Conservation (phyloP, 2,329 filamentous ascomycete genomes). For the Diplodia scrobiculata region DNA sequence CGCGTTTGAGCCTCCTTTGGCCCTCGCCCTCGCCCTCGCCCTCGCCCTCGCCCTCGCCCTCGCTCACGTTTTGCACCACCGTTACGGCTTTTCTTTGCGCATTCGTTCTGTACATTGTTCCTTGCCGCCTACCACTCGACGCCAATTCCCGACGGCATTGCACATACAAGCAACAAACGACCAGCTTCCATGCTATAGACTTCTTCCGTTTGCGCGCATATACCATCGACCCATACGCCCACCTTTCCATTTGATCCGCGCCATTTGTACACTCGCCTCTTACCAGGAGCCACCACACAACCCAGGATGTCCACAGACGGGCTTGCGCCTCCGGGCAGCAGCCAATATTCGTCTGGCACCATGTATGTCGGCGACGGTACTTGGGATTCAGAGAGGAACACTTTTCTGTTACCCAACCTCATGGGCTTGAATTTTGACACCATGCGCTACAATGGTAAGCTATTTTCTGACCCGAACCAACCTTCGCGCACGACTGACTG, state of each 20-base stretch:
- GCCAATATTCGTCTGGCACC: constrained; percentile 72
- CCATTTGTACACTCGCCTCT: no score
- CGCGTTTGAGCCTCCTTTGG: constrained; percentile 7
- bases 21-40: not conserved
- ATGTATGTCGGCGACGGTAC: constrained; percentile 79
- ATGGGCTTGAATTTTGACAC: constrained; percentile 76
- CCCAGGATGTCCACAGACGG: constrained; percentile 58
- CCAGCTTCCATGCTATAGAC: constrained; percentile 3
- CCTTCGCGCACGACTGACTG: not conserved
- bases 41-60: not conserved
- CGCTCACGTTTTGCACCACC: constrained; percentile 14
- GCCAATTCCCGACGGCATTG: constrained; percentile 6
- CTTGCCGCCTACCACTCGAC: not conserved
- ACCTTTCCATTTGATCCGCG: not conserved
- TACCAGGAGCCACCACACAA: no score
- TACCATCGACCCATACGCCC: not conserved
- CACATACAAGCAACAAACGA: not conserved
- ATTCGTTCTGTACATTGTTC: constrained; percentile 23
- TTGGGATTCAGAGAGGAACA: constrained; percentile 76
- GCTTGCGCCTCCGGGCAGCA: constrained; percentile 70
- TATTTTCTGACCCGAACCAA: not conserved
- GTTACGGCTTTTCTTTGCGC: constrained; percentile 15
- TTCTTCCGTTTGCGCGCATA: constrained; percentile 3
- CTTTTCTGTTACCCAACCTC: constrained; percentile 76
- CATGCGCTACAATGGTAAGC: constrained; percentile 78